These are phyloP conservation scores for Metschnikowia peoriensis DNA, from an alignment of 805 yeast species.

Conservation along the genomic window DNA sequence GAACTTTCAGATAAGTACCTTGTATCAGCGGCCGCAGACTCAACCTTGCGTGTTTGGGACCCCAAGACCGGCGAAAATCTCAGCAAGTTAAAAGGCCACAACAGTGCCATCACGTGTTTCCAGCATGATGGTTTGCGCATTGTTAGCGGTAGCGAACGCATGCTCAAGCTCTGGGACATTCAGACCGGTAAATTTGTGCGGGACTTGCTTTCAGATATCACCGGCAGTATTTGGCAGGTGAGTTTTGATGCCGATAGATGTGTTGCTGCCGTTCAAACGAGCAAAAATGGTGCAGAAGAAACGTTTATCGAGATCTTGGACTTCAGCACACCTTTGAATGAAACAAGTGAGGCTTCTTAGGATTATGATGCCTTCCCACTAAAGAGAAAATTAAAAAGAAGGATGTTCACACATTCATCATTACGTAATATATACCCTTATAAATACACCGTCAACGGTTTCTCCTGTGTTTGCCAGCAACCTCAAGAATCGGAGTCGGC, in stretches of 20 bases:
- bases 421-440: not conserved
- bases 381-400: not conserved
- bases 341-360: not conserved
- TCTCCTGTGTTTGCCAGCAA: not conserved
- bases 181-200: conserved; percentile 72
- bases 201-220: conserved; percentile 68
- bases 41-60: conserved; percentile 90
- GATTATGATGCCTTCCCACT: not conserved
- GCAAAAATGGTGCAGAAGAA: conserved; percentile 45
- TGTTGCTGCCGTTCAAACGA: conserved; percentile 82
- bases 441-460: not conserved
- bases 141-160: conserved; percentile 85
- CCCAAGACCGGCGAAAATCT: conserved; percentile 68
- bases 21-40: conserved; percentile 95
- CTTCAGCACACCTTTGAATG: conserved; percentile 47
- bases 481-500: conserved; percentile 11
- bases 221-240: conserved; percentile 94
- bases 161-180: conserved; percentile 85
- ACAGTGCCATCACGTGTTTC: conserved; percentile 88
- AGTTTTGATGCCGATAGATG: conserved; percentile 79
- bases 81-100: conserved; percentile 75
- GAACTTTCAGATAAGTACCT: conserved; percentile 72
- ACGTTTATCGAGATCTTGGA: conserved; percentile 85
- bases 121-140: conserved; percentile 82
- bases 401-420: not conserved